These are phyloP conservation scores for Acanthamoeba lenticulata DNA, from an alignment of 208 protist species.

Conservation along the genomic window DNA sequence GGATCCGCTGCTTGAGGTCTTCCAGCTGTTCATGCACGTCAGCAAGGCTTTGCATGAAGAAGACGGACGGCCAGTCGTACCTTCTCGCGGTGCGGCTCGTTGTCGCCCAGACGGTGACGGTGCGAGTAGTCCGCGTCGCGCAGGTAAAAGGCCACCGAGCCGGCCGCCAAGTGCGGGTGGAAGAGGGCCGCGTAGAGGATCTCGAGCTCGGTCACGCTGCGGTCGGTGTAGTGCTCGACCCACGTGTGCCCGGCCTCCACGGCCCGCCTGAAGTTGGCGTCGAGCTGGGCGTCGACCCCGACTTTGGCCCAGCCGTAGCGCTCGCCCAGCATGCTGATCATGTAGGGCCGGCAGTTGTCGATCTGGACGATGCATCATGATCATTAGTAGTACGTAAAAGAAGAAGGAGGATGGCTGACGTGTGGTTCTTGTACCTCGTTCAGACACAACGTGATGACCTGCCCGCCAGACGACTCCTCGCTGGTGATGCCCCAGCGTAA, in stretches of 20 bases:
- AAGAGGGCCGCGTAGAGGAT: constrained; percentile 58
- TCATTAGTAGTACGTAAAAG: neutral
- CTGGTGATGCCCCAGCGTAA: constrained; percentile 65
- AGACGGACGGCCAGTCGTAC: neutral
- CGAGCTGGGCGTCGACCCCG: neutral
- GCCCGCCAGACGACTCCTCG: constrained; percentile 16
- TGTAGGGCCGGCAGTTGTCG: constrained; percentile 66
- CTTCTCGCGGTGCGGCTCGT: neutral
- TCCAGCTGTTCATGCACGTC: neutral
- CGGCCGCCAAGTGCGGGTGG: constrained; percentile 16
- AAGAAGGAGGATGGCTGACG: too few species aligned
- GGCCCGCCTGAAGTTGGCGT: neutral
- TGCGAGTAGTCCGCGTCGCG: constrained; percentile 24
- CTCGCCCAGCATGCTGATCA: constrained; percentile 68
- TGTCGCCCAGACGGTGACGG: neutral
- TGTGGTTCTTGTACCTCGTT: constrained; percentile 20
- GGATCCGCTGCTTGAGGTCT: constrained; percentile 37
- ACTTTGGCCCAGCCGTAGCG: constrained; percentile 65
- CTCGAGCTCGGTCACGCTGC: constrained; percentile 64
- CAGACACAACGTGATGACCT: constrained; percentile 49
- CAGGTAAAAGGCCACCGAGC: constrained; percentile 32
- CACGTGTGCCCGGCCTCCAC: constrained; percentile 16
- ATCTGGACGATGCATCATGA: neutral
- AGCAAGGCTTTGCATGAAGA: neutral
- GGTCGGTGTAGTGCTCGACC: constrained; percentile 27